Percentiles rank a stretch among this genome's conserved stretches.
phyloP scores from a whole-genome alignment of 2,329 filamentous ascomycete genomes.

The Phialophora tarda region DNA sequence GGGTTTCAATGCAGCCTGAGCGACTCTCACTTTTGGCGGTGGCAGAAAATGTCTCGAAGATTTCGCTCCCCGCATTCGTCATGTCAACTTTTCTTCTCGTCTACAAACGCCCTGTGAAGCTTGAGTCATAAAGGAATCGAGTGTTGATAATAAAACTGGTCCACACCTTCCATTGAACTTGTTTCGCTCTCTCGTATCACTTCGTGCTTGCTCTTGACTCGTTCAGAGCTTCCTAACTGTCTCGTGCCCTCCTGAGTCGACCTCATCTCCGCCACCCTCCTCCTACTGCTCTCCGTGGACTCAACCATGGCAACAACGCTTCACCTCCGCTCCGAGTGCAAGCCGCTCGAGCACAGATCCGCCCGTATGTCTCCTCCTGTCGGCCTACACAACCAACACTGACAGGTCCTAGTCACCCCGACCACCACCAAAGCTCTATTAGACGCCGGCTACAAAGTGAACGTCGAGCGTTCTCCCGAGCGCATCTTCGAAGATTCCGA shows the following conservation, averaged over 20 bases:
- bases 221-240: background rate
- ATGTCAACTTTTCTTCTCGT: conserved; percentile 2
- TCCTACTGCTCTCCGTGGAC: background rate
- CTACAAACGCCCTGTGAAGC: conserved; percentile 12
- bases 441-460: conserved; percentile 71
- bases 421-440: conserved; percentile 66
- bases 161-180: background rate
- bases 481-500: conserved; percentile 65
- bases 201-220: background rate
- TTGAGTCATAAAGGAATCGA: conserved; percentile 31
- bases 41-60: conserved; percentile 31
- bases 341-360: conserved; percentile 40
- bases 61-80: conserved; percentile 16
- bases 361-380: conserved; percentile 28
- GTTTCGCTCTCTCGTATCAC: background rate
- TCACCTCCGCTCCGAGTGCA: conserved; percentile 38
- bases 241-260: background rate
- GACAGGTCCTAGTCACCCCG: conserved; percentile 46
- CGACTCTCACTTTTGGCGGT: conserved; percentile 18
- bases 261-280: background rate
- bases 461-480: conserved; percentile 70
- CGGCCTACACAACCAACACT: conserved; percentile 4
- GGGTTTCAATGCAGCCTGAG: conserved; percentile 4
- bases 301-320: conserved; percentile 38
- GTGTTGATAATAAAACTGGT: background rate